Evolutionary conservation across 371 early-diverging fungal genomes (phyloP), one percentile per base, ranked within the genome.

Genomic region (Saksenaea vasiformis): DNA sequence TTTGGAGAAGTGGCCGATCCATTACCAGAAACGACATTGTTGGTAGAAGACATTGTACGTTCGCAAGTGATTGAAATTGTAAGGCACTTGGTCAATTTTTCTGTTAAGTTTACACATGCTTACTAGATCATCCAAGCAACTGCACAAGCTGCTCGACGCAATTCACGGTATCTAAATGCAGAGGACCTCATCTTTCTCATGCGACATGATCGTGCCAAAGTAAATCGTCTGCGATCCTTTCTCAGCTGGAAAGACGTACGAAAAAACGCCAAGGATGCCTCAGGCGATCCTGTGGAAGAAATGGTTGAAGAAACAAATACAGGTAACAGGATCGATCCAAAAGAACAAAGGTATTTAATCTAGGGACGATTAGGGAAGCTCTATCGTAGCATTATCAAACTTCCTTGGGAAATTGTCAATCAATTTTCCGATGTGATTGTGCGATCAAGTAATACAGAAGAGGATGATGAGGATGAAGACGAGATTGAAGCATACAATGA

Each of bases 121-220:
- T 0, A 7, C n/a, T 57, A 93, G 93, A 85, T 92, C 26, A 87
- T 93, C 35, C 85, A 91, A 75, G 93, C 96, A 14, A 89, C 94
- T 19, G 91, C 91, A 5, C 93, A 93, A 67, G 95, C 95, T 0
- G 82, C 84, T 62, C 88, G 90, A 57, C 89, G 97, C 8, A 90
- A 90, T 1, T 92, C 95, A 2, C 80, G 93, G n/a, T 87, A 83
- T 61, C 77, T 95, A 64, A 83, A 84, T n/a, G 86, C 93, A 19
- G 98, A 98, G 69, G 98, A 98, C 73, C 75, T 98, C 34, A 95
- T 98, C 14, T 98, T 98, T 71, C 77, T 97, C n/a, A 95, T 97
- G 71, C 89, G 97, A 1, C 94, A 94, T 76, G 98, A 98, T 75
- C 88, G 92, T 35, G 90, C 88, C 56, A 97, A 96, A 70, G 94